Base-by-base conservation (phyloP, 1,284 basidiomycete genomes). In the Nidula niveotomentosa region DNA sequence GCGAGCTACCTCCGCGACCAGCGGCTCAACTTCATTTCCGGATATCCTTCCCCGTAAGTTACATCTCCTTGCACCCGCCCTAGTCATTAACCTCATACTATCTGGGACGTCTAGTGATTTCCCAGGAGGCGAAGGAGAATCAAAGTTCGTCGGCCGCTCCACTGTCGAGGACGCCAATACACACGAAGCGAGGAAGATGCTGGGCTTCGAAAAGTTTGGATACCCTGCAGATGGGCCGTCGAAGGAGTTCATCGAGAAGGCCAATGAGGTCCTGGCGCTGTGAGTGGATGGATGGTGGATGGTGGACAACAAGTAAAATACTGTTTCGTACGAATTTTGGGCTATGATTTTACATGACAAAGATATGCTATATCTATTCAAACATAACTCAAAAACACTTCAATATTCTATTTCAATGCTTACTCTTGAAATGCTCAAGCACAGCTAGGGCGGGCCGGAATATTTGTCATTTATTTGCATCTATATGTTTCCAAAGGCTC, bases 91-190 rank as follows among this genome's bases (percentile, higher is more conserved):
- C 1, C 56, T 8, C 36, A 50, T 48, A 10, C 8, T 18, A 48
- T 12, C 12, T 54, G 45, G 34, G 23, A 23, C 4, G 23, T 23
- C 4, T 56, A 85, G 81, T 1, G 90, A 93, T 64, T 93, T 92
- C 62, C 89, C 90, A 0, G 84, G 86, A 9, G 91, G 90, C 0
- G 77, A 77, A 41, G 90, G 90, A 15, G 91, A 93, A 72, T 77
- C 77, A 1, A 56, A 56, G 3, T 90, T 88, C 62, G 55, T 67
- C 0, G 83, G 79, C 1, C 76, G 84, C 6, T 84, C 72, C 0
- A 71, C 62, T 0, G 59, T 67, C 1, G 69, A 69, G 1, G 79
- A 86, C 55, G 66, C 88, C 34, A 58, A 56, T n/a, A 65, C 65
- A 8, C 47, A 60, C 6, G 69, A 74, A 46, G 77, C 64, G 43